A percentile compares a stretch with the other conserved stretches of the same genome.
These are phyloP conservation scores for Dactylellina leptospora DNA, from an alignment of 2,329 filamentous ascomycete species.

Conservation along the genomic window DNA sequence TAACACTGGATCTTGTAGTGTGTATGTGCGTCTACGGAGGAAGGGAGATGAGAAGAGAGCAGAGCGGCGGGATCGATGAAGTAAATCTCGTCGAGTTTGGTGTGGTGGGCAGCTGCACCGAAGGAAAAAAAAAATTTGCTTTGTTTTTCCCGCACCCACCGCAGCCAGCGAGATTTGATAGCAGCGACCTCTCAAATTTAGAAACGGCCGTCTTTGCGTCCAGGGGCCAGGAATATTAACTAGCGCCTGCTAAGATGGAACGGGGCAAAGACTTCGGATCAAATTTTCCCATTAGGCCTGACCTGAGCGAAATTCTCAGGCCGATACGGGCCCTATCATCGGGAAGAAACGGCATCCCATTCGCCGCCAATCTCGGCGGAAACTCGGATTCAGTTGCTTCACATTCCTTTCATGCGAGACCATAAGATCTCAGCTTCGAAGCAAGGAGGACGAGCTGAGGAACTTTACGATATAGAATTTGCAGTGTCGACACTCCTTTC, in stretches of 20 bases:
- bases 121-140: constrained; percentile 46
- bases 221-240: constrained; percentile 21
- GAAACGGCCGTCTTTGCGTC: constrained; percentile 24
- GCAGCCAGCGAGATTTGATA: constrained; percentile 17
- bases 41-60: constrained; percentile 34
- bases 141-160: constrained; percentile 38
- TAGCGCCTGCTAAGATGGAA: no score
- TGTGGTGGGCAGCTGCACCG: constrained; percentile 21
- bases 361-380: constrained; percentile 20
- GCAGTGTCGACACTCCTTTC: no score
- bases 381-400: background rate
- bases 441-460: background rate
- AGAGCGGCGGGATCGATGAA: constrained; percentile 37
- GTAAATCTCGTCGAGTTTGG: constrained; percentile 26
- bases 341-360: constrained; percentile 50
- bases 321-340: constrained; percentile 35
- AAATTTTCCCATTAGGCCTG: constrained; percentile 50
- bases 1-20: no score
- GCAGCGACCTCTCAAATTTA: constrained; percentile 40
- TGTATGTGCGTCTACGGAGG: constrained; percentile 24
- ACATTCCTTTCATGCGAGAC: background rate
- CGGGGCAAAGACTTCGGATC: constrained; percentile 52
- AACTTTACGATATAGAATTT: no score
- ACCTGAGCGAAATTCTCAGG: constrained; percentile 49
- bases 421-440: background rate